These are phyloP conservation scores for Nymphaea colorata DNA, from an alignment of 164 flowering plant species.

Conservation along the genomic window DNA sequence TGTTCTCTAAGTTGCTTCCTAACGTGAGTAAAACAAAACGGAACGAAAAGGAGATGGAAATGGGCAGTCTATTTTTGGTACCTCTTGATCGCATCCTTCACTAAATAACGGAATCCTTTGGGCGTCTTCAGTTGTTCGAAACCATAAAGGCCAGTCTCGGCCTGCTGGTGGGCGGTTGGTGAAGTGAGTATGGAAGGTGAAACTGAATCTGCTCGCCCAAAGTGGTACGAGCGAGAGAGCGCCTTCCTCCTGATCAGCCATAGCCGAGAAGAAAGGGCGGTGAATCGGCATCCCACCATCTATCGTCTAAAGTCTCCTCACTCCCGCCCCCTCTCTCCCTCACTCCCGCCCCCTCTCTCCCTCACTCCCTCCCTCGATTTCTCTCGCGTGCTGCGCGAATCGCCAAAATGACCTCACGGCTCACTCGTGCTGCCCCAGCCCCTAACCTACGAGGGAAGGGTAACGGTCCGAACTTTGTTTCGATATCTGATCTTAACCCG, in stretches of 20 bases:
- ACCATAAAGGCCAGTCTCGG: constrained; percentile 75
- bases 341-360: constrained; percentile 1
- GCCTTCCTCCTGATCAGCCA: neutral
- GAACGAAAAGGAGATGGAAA: neutral
- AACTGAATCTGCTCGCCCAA: constrained; percentile 6
- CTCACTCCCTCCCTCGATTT: neutral
- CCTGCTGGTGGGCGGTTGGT: constrained; percentile 9
- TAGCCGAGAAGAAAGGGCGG: neutral
- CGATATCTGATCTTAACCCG: too few species aligned
- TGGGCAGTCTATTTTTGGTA: constrained; percentile 1
- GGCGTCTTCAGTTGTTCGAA: constrained; percentile 58
- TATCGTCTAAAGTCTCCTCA: neutral
- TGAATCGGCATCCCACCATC: neutral
- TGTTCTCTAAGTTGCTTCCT: too few species aligned
- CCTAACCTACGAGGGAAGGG: too few species aligned
- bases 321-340: neutral
- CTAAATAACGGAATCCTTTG: constrained; percentile 70
- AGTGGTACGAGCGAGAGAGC: constrained; percentile 10
- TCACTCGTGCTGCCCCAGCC: too few species aligned
- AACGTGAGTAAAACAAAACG: neutral
- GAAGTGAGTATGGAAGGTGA: constrained; percentile 5
- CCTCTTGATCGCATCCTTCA: constrained; percentile 84
- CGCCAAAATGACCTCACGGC: too few species aligned
- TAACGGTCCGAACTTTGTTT: too few species aligned
- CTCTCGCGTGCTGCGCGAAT: neutral